Conservation (phyloP, 2,329 filamentous ascomycete genomes). For the Sarocladiaceae sp. region DNA sequence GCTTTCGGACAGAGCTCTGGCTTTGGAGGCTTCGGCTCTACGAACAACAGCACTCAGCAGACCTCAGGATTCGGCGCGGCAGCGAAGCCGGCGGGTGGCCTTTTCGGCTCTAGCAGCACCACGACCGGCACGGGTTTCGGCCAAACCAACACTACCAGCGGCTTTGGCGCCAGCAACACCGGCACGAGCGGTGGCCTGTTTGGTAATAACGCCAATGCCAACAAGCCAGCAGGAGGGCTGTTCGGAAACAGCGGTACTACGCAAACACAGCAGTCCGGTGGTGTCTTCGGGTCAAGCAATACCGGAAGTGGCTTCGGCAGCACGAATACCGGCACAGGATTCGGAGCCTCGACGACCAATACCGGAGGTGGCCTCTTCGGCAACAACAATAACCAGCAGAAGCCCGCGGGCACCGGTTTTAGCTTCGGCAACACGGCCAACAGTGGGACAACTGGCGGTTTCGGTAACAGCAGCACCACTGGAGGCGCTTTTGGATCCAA, state of each 20-base stretch:
- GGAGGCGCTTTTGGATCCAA: constrained; percentile 39
- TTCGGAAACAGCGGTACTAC: constrained; percentile 30
- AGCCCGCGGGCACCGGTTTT: constrained; percentile 32
- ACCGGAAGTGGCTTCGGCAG: constrained; percentile 10
- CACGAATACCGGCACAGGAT: constrained; percentile 12
- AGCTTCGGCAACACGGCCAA: constrained; percentile 42
- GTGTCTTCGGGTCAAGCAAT: constrained; percentile 22
- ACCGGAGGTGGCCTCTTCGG: constrained; percentile 39
- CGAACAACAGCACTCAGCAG: constrained; percentile 25
- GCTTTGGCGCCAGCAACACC: constrained; percentile 26
- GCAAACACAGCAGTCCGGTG: constrained; percentile 23
- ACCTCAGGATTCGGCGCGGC: constrained; percentile 16
- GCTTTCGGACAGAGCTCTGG: constrained; percentile 65
- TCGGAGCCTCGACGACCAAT: neutral
- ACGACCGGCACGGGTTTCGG: constrained; percentile 36
- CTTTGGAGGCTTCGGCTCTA: constrained; percentile 45
- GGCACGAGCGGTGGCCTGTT: constrained; percentile 32
- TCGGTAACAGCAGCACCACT: constrained; percentile 2
- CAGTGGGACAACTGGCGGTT: constrained; percentile 23
- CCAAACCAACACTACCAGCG: constrained; percentile 19
- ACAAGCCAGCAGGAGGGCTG: constrained; percentile 28
- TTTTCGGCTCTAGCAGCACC: constrained; percentile 22
- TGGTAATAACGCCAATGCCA: constrained; percentile 21
- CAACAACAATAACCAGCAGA: constrained; percentile 27
- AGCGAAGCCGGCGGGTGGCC: constrained; percentile 20